A percentile compares a stretch with the other conserved stretches of the same genome.
Evolutionary conservation across 2,329 filamentous ascomycete genomes (phyloP).

Genomic region (Corniculantispora saksenae): DNA sequence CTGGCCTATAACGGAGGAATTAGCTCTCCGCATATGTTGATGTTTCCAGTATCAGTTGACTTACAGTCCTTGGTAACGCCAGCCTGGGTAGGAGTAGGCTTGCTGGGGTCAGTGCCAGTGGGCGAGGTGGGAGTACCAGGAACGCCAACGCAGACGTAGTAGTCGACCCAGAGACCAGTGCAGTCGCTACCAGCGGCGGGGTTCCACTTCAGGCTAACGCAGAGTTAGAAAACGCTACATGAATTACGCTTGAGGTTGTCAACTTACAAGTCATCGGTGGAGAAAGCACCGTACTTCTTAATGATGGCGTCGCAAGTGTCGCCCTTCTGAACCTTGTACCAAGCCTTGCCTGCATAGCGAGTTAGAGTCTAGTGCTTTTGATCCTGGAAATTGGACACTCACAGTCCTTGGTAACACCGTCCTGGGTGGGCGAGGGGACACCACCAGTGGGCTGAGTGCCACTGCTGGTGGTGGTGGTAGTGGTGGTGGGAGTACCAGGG

Average conservation of each 20-base stretch:
- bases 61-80: slow-evolving; percentile 16
- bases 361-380: not conserved
- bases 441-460: not conserved
- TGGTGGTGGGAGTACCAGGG: not conserved
- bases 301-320: slow-evolving; percentile 21
- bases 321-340: slow-evolving; percentile 18
- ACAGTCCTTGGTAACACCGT: slow-evolving; percentile 15
- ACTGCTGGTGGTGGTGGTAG: slow-evolving; percentile 3
- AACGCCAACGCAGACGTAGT: slow-evolving; percentile 14
- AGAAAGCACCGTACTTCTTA: slow-evolving; percentile 32
- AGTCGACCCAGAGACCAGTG: slow-evolving; percentile 9
- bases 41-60: not conserved
- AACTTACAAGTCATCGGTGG: slow-evolving; percentile 13
- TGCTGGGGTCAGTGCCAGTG: slow-evolving; percentile 7
- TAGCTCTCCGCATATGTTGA: not conserved
- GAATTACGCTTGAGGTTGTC: not conserved
- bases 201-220: slow-evolving; percentile 30
- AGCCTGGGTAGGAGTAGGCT: slow-evolving; percentile 14
- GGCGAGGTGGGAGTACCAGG: slow-evolving; percentile 9
- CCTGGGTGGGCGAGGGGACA: slow-evolving; percentile 14
- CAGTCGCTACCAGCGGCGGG: slow-evolving; percentile 14
- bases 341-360: slow-evolving; percentile 7
- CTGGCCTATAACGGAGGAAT: not conserved
- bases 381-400: not conserved
- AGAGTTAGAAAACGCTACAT: no score